Conservation (phyloP, 106 monocot species). For the Apostasia ramifera region DNA sequence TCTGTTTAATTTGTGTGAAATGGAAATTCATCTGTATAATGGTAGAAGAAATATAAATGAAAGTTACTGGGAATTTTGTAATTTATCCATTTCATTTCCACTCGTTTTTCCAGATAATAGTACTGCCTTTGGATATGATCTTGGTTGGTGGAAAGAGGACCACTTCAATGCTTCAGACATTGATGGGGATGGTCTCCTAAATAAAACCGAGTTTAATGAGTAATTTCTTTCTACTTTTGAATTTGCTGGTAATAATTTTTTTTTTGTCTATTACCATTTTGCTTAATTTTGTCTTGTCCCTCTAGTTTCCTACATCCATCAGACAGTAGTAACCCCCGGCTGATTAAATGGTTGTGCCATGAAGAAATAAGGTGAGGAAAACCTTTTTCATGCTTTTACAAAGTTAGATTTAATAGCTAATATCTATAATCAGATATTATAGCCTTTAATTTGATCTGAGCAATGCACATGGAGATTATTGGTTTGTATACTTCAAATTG, state of each 20-base stretch:
- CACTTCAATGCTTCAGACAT: conserved; percentile 94
- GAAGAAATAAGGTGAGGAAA: conserved; percentile 77
- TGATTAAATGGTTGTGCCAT: conserved; percentile 71
- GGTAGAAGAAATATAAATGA: too few relatives aligned
- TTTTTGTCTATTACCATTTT: background rate
- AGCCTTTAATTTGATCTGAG: too few relatives aligned
- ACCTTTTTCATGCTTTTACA: background rate
- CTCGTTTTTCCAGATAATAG: conserved; percentile 10
- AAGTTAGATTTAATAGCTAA: too few relatives aligned
- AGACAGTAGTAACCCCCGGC: conserved; percentile 65
- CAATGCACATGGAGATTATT: too few relatives aligned
- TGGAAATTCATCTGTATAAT: too few relatives aligned
- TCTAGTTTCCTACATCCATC: conserved; percentile 90
- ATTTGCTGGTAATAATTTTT: background rate
- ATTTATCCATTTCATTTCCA: background rate
- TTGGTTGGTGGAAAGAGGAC: conserved; percentile 81
- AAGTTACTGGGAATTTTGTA: too few relatives aligned
- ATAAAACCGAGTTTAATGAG: conserved; percentile 92
- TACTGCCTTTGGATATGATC: conserved; percentile 18
- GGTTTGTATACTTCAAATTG: too few relatives aligned
- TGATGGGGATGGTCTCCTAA: conserved; percentile 75
- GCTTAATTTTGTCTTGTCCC: conserved; percentile 7
- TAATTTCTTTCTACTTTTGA: conserved; percentile 15
- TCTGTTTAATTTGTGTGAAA: background rate
- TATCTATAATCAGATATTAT: too few relatives aligned